Percentiles rank a stretch among this genome's conserved stretches.
Conservation (phyloP, 139 green algal genomes). For the Micromonas pusilla region DNA sequence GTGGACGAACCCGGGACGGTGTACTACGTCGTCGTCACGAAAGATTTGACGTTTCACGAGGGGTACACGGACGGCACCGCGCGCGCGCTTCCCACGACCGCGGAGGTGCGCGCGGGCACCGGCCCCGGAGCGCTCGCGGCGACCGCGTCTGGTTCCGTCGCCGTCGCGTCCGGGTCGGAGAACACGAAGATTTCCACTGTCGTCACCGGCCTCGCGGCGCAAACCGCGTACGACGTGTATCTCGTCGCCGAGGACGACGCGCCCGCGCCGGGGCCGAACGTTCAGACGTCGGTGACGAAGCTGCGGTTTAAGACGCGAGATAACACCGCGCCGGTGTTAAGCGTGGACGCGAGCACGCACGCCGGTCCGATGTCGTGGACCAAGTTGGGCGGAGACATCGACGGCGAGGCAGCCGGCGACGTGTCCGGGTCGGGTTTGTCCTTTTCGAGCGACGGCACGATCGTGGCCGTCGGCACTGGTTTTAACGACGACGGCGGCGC, state of each 20-base stretch:
- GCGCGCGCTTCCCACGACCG: not conserved
- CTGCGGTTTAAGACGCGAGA: conserved; percentile 5
- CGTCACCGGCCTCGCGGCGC: not conserved
- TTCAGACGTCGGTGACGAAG: not conserved
- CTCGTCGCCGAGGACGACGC: conserved; percentile 3
- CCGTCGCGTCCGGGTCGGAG: not conserved
- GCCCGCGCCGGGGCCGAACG: not conserved
- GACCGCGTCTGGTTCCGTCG: too few species aligned
- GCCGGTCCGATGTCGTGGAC: too few species aligned
- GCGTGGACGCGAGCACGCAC: not conserved
- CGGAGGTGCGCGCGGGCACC: not conserved
- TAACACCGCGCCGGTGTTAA: not conserved
- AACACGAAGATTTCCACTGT: not conserved
- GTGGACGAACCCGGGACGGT: not conserved
- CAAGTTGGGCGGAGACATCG: too few species aligned
- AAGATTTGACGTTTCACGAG: conserved; percentile 3
- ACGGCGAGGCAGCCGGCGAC: not conserved
- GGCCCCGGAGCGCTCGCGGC: conserved; percentile 6
- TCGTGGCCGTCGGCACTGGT: not conserved
- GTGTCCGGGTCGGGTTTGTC: too few species aligned
- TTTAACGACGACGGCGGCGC: not conserved
- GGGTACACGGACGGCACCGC: conserved; percentile 11
- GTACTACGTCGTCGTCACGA: conserved; percentile 8
- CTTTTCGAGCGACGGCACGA: not conserved
- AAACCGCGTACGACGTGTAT: conserved; percentile 20